Conservation (phyloP, 2,329 filamentous ascomycete species). For the Paraphoma sp. region DNA sequence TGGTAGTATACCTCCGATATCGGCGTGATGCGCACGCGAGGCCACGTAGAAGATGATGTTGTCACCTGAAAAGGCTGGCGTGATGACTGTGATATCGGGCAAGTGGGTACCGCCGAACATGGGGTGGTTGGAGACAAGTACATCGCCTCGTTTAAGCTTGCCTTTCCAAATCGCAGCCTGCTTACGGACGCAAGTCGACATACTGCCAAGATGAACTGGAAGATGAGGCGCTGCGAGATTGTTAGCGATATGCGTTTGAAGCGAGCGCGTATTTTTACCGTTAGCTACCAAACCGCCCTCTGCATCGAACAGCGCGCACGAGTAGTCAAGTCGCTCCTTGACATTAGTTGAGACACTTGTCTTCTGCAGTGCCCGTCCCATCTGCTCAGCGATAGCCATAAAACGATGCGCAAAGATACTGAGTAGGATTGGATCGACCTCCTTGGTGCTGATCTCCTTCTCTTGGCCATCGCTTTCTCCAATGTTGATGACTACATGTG, state of each 20-base stretch:
- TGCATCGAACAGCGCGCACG: conserved; percentile 80
- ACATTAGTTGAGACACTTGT: conserved; percentile 82
- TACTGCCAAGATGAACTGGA: conserved; percentile 80
- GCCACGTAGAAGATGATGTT: conserved; percentile 84
- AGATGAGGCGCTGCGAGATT: conserved; percentile 69
- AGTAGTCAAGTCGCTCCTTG: conserved; percentile 83
- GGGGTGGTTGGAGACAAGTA: conserved; percentile 83
- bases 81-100: conserved; percentile 82
- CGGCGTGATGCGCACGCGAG: conserved; percentile 80
- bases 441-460: conserved; percentile 57
- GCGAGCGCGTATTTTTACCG: conserved; percentile 41
- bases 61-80: conserved; percentile 77
- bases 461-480: conserved; percentile 62
- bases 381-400: conserved; percentile 86
- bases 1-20: conserved; percentile 83
- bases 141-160: conserved; percentile 78
- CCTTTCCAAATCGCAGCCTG: conserved; percentile 83
- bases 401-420: conserved; percentile 83
- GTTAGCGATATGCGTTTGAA: not conserved
- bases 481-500: conserved; percentile 88
- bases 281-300: conserved; percentile 80
- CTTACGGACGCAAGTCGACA: conserved; percentile 83
- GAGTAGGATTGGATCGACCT: conserved; percentile 77
- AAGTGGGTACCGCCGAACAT: conserved; percentile 85
- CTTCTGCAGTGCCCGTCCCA: conserved; percentile 80